These are phyloP conservation scores for Anacardium occidentale DNA, from an alignment of 345 rosid species.

Conservation along the genomic window DNA sequence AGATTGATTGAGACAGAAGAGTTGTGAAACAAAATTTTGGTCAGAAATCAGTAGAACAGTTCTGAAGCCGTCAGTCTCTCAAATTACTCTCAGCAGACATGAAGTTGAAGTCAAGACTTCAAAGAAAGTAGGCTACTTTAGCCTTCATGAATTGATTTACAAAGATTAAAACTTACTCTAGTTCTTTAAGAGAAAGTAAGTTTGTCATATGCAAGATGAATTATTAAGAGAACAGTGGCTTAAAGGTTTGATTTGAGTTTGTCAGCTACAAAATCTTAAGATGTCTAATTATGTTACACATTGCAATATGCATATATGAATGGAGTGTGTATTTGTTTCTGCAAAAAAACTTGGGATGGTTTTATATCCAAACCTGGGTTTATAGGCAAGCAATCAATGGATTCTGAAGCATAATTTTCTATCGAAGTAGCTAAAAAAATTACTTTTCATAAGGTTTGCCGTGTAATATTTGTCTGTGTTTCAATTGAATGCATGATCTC, in stretches of 20 bases:
- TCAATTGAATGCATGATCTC: background rate
- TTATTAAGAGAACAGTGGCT: conserved; percentile 22
- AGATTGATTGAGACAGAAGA: conserved; percentile 17
- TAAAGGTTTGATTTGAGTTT: conserved; percentile 28
- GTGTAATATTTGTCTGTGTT: background rate
- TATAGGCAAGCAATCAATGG: background rate
- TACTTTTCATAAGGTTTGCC: background rate
- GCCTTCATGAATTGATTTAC: background rate
- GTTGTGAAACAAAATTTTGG: conserved; percentile 15
- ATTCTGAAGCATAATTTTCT: background rate
- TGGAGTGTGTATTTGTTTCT: conserved; percentile 8
- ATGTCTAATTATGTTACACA: conserved; percentile 15
- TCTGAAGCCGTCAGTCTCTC: conserved; percentile 10
- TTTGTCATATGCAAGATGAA: conserved; percentile 28
- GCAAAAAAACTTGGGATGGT: background rate
- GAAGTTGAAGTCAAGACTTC: conserved; percentile 12
- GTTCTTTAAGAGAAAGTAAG: background rate
- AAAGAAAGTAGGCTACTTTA: background rate
- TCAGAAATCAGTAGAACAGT: background rate
- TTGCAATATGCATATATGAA: conserved; percentile 16
- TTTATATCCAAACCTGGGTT: background rate
- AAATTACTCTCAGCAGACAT: conserved; percentile 11
- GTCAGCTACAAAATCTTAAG: conserved; percentile 9
- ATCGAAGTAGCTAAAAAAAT: background rate
- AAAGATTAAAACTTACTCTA: background rate